Percentiles rank a stretch among this genome's conserved stretches.
Evolutionary conservation across 2,329 filamentous ascomycete species (phyloP).

Genomic region (Beauveria varroae): DNA sequence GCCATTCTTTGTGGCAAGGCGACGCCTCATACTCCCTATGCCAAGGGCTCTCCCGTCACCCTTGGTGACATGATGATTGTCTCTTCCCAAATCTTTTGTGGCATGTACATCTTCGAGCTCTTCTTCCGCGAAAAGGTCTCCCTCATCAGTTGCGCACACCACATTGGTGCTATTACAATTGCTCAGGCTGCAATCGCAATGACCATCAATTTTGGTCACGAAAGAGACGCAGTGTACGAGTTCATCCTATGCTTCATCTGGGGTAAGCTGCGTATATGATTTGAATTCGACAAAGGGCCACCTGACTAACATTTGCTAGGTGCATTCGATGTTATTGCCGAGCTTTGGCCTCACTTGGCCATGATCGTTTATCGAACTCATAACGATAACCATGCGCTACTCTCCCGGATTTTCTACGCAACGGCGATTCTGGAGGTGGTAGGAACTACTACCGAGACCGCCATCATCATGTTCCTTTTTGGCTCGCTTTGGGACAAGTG

Average conservation of each 20-base stretch:
- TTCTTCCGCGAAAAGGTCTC: slow-evolving; percentile 13
- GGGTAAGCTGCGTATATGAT: neutral
- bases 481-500: slow-evolving; percentile 12
- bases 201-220: slow-evolving; percentile 8
- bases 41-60: slow-evolving; percentile 1
- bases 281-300: neutral
- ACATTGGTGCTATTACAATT: slow-evolving; percentile 12
- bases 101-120: slow-evolving; percentile 12
- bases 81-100: slow-evolving; percentile 5
- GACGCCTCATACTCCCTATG: slow-evolving; percentile 8
- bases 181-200: slow-evolving; percentile 10
- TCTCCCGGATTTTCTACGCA: slow-evolving; percentile 8
- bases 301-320: neutral
- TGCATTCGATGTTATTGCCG: slow-evolving; percentile 11
- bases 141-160: slow-evolving; percentile 10
- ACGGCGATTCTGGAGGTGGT: slow-evolving; percentile 7
- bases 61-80: slow-evolving; percentile 11
- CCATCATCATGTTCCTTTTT: slow-evolving; percentile 11
- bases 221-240: slow-evolving; percentile 11
- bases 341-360: slow-evolving; percentile 12
- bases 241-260: slow-evolving; percentile 13
- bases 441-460: slow-evolving; percentile 6
- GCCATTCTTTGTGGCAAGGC: slow-evolving; percentile 3
- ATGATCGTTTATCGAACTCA: slow-evolving; percentile 11
- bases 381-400: neutral